Base-by-base conservation (phyloP, 2,329 filamentous ascomycete species). In the Podosphaera fusca region DNA sequence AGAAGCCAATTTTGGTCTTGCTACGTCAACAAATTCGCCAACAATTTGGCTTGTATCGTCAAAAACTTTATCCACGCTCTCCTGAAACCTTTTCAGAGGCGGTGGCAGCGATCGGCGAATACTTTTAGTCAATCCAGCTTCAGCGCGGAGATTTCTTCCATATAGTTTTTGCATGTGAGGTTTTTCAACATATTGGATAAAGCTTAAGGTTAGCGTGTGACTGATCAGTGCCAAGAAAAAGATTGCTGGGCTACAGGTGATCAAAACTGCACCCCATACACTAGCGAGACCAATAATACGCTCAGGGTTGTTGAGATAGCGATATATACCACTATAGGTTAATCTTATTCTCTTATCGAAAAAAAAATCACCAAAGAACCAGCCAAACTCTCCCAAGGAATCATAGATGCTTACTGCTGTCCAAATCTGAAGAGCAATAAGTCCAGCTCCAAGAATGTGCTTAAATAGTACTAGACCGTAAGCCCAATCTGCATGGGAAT, bases 321-420 rank as follows among this genome's bases (percentile, higher is more conserved):
- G 87, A 69, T 98, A 98, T 65, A 98, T 98, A 60, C 90, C 94
- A 63, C 85, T 88, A 70, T 98, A 98, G 0, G 87, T 96, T 60
- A 96, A 75, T 70, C 92, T 94, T 10, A 84, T 83, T 9, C 82
- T 80, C 51, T 87, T 84, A 60, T 95, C 87, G 67, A 92, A 95
- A 75, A 98, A 96, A 74, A 96, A 98, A 68, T 98, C 92, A 21
- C 92, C 92, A 66, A 89, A 96, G 74, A 96, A 96, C 90, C 90
- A 98, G 64, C 92, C 92, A 65, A 96, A 98, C 67, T 98, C 92
- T 58, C 92, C 92, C 0, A 98, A 79, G 1, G 87, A 94, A 55
- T 95, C 88, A 69, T 96, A 94, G 63, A 96, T 89, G 69, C 88
- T 95, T 61, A 85, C 75, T 1, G 87, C 84, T 0, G 89, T 95